These are phyloP conservation scores for Mayamaea pseudoterrestris DNA, from an alignment of 108 stramenopile species.

Conservation along the genomic window DNA sequence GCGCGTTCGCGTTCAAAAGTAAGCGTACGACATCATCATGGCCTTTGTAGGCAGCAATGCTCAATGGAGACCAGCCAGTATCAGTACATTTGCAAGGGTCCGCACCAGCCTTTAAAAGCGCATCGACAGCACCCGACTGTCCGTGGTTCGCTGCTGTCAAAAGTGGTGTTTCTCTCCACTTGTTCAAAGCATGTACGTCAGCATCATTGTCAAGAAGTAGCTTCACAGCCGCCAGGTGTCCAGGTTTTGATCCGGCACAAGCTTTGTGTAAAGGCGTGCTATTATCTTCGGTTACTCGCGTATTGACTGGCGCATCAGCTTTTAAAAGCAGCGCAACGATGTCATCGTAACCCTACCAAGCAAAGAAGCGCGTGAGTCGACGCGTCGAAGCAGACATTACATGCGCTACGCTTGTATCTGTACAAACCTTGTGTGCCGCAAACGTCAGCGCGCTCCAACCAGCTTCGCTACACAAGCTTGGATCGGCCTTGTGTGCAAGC, in stretches of 20 bases:
- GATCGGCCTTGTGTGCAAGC: conserved; percentile 67
- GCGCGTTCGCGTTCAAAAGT: conserved; percentile 71
- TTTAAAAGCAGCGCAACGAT: conserved; percentile 60
- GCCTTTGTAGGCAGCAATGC: conserved; percentile 86
- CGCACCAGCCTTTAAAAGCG: conserved; percentile 59
- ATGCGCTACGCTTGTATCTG: neutral
- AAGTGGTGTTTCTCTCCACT: conserved; percentile 84
- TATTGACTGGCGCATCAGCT: conserved; percentile 73
- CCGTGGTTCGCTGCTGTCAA: conserved; percentile 84
- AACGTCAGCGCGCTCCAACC: conserved; percentile 85
- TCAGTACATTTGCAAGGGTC: conserved; percentile 85
- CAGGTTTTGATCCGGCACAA: conserved; percentile 75
- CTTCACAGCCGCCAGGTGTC: conserved; percentile 67
- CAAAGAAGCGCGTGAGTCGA: neutral
- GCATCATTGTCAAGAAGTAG: conserved; percentile 53
- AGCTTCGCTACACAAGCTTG: conserved; percentile 72
- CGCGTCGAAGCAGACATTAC: neutral
- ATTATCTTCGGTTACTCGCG: conserved; percentile 73
- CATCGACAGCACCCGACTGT: conserved; percentile 69
- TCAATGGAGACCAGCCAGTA: conserved; percentile 85
- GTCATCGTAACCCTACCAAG: conserved; percentile 68
- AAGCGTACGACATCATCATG: conserved; percentile 82
- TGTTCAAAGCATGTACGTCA: conserved; percentile 84
- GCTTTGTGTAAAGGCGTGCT: conserved; percentile 84
- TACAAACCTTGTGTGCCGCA: conserved; percentile 79